Evolutionary conservation across 2,329 filamentous ascomycete genomes (phyloP).

Genomic region (Diaporthe velutina): DNA sequence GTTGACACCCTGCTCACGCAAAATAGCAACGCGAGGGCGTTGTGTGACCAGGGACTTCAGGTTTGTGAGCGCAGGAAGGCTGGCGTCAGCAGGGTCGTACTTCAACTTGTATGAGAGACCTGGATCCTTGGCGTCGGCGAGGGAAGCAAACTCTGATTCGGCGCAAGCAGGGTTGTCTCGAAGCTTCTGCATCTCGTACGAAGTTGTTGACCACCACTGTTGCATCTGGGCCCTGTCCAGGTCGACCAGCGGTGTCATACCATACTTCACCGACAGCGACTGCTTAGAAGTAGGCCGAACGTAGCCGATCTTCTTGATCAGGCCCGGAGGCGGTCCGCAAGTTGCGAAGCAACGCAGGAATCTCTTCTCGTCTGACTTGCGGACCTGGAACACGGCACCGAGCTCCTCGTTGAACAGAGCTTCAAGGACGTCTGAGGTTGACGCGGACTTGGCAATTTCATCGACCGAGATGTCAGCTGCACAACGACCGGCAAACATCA

Average conservation of each 20-base stretch:
- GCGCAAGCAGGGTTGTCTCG: conserved; percentile 91
- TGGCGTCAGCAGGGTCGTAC: conserved; percentile 83
- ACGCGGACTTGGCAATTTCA: conserved; percentile 73
- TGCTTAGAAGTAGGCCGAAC: conserved; percentile 79
- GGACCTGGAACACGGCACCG: conserved; percentile 95
- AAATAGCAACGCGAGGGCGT: conserved; percentile 84
- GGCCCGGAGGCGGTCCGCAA: conserved; percentile 83
- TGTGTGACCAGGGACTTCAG: conserved; percentile 69
- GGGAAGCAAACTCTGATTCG: conserved; percentile 82
- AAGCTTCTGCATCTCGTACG: conserved; percentile 89
- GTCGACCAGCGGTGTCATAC: conserved; percentile 75
- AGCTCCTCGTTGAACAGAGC: conserved; percentile 96
- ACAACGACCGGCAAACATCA: conserved; percentile 97
- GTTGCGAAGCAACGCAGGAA: conserved; percentile 94
- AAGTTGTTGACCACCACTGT: conserved; percentile 89
- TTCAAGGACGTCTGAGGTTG: conserved; percentile 75
- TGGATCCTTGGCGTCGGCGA: conserved; percentile 81
- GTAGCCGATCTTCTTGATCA: conserved; percentile 87
- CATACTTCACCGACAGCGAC: conserved; percentile 80
- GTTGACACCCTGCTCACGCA: conserved; percentile 96
- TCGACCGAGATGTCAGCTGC: conserved; percentile 90
- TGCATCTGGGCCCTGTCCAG: conserved; percentile 81
- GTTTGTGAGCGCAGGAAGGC: conserved; percentile 75
- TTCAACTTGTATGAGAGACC: conserved; percentile 88
- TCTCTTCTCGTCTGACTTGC: conserved; percentile 83